Base-by-base conservation (phyloP, 345 rosid genomes). In the Citrus australasica region DNA sequence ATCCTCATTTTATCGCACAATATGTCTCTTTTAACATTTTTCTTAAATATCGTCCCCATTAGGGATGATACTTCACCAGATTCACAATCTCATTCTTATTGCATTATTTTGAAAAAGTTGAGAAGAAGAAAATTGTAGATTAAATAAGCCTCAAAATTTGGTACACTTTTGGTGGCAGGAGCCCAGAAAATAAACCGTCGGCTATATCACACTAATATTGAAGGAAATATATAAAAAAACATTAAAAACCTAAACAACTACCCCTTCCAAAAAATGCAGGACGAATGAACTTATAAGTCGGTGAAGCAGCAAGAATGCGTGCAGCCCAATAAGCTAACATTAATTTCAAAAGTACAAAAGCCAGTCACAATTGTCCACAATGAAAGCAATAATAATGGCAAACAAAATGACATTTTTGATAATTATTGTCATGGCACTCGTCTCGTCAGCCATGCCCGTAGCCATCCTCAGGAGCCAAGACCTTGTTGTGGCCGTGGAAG, bases 401-500 rank as follows among this genome's bases (percentile, higher is more conserved):
- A 69, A 61, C 21, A 32, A 72, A 76, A 67, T 71, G 70, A 59
- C 69, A 42, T 33, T 17, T 25, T 59, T 82, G 58, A 25, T 75
- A 40, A 9, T 58, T 68, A 56, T 76, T 2, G 73, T 82, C 59
- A 55, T 75, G 58, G 51, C 67, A 37, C 53, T 75, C 8, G 9
- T 74, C 30, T 63, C 83, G 19, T 67, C 82, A 30, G 56, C 77
- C 70, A 75, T 70, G 9, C 79, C 87, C 11, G 53, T 67, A 5
- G 73, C 67, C 68, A 61, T 62, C 53, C 22, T 61, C 19, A 48
- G 79, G 65, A 80, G 75, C 78, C 83, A 77, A 22, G 90, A 84
- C 22, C 91, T 91, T 10, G 55, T 78, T 0, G 59, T 83, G 0
- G 98, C 98, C 48, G 87, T 78, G 2, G 82, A 86, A 69, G 98